Conservation (phyloP, 352 stramenopile species). For the Pythium utonaiense region DNA sequence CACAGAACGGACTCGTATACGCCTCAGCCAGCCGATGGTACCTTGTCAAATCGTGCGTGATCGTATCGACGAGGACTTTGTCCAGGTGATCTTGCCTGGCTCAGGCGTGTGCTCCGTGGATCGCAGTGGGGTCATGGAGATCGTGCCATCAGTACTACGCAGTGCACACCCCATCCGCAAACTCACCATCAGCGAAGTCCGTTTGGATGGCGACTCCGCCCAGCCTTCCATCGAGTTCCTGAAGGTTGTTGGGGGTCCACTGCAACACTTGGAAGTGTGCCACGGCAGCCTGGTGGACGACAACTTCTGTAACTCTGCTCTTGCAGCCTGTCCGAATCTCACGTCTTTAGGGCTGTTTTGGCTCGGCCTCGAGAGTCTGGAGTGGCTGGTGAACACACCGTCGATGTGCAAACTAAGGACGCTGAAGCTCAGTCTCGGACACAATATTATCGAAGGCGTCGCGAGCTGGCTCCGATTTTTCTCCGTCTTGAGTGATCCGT, state of each 20-base stretch:
- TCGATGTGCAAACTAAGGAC: slow-evolving; percentile 4
- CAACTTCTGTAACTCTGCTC: slow-evolving; percentile 1
- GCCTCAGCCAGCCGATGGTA: background rate
- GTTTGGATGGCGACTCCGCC: background rate
- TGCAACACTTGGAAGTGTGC: background rate
- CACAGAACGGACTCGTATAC: background rate
- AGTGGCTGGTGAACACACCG: background rate
- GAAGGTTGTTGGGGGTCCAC: slow-evolving; percentile 1
- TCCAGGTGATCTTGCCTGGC: slow-evolving; percentile 14
- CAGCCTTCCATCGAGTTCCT: slow-evolving; percentile 7
- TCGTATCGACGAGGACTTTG: slow-evolving; percentile 2
- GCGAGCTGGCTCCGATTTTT: slow-evolving; percentile 1
- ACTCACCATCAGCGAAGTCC: background rate
- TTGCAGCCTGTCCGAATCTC: slow-evolving; percentile 8
- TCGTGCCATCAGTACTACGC: background rate
- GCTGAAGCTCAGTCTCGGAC: background rate
- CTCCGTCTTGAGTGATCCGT: background rate
- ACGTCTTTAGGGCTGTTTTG: background rate
- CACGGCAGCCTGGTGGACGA: background rate
- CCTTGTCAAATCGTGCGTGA: slow-evolving; percentile 14
- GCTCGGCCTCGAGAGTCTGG: background rate
- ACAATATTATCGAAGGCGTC: too few relatives aligned
- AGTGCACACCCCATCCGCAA: slow-evolving; percentile 1
- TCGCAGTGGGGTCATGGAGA: slow-evolving; percentile 3
- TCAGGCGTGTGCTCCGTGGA: slow-evolving; percentile 13